Evolutionary conservation across 495 filamentous ascomycete genomes (phyloP).

Genomic region (Penicillium nucicola): DNA sequence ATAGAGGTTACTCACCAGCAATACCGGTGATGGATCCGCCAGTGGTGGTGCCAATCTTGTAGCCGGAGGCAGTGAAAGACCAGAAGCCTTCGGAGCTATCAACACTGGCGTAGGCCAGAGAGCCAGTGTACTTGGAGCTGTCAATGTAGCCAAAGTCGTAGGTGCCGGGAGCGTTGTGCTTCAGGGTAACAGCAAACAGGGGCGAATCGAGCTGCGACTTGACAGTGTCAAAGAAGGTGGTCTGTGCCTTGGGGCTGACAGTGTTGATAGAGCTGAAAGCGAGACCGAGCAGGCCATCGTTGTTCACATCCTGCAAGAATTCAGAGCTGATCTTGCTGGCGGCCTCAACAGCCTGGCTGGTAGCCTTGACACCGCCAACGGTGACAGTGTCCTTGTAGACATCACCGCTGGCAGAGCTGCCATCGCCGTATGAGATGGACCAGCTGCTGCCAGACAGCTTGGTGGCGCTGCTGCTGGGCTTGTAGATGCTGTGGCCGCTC

Average conservation of each 20-base stretch:
- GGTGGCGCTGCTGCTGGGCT: slow-evolving; percentile 47
- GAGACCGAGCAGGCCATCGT: slow-evolving; percentile 70
- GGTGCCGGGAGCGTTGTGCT: slow-evolving; percentile 57
- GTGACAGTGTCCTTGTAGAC: slow-evolving; percentile 70
- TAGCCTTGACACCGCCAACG: slow-evolving; percentile 61
- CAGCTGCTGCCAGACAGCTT: slow-evolving; percentile 56
- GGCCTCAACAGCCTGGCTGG: slow-evolving; percentile 65
- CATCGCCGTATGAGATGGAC: slow-evolving; percentile 71
- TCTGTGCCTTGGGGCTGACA: slow-evolving; percentile 55
- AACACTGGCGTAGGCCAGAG: slow-evolving; percentile 59
- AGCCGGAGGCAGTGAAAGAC: slow-evolving; percentile 63
- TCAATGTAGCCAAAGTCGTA: slow-evolving; percentile 80
- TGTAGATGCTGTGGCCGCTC: slow-evolving; percentile 61
- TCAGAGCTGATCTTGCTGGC: slow-evolving; percentile 56
- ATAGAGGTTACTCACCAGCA: slow-evolving; percentile 34
- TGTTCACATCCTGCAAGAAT: slow-evolving; percentile 58
- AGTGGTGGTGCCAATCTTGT: slow-evolving; percentile 51
- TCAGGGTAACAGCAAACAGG: slow-evolving; percentile 67
- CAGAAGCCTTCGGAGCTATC: slow-evolving; percentile 65
- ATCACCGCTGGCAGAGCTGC: slow-evolving; percentile 58
- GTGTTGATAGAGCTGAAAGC: slow-evolving; percentile 71
- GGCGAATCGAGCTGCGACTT: slow-evolving; percentile 53
- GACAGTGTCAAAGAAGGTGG: slow-evolving; percentile 75
- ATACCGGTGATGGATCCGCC: slow-evolving; percentile 31
- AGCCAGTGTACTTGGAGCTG: slow-evolving; percentile 56